Evolutionary conservation across 768 basidiomycete genomes (phyloP), one percentile per base, ranked within the genome.

Genomic region (Leucosporidium creatinivorum): DNA sequence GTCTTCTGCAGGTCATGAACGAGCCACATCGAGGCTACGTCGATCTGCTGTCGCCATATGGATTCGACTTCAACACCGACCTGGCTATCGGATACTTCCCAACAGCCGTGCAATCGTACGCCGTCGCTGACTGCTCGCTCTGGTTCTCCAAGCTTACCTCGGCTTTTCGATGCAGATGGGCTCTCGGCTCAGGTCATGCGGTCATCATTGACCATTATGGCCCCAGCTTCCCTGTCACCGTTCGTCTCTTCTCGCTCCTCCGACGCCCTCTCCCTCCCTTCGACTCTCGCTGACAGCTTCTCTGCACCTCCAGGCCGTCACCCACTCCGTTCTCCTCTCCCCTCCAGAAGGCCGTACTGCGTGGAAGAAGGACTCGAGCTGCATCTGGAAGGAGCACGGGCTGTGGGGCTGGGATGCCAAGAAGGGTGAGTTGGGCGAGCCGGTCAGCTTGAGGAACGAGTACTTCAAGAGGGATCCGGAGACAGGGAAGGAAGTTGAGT

Each of bases 31-130:
- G 87, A 74, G 96, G 94, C 51, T 98, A 94, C 77, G 86, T 94
- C 67, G 84, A 87, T 62, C 80, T 96, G 8, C 82, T 84, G 30
- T 90, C 91, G 10, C 81, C 96, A 55, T 87, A 96, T 72, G 80
- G 82, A 15, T 97, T 91, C 79, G 87, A 97, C 78, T 96, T 96
- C 77, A 96, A 92, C 68, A 93, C 92, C 2, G 93, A 97, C 75
- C 84, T 99, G 19, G 93, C 96, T 73, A 82, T 97, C 48, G 78
- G 78, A 26, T 71, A 76, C 62, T 78, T 77, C 30, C 83, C 85
- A 4, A 80, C 86, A 72, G 83, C 88, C 70, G 88, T 89, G 87
- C 76, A 81, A 87, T 84, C 54, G 10, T 58, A 19, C n/a, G n/a
- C n/a, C 15, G 39, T 44, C 33, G 67, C 60, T 7, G 19, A 17